Evolutionary conservation across 345 rosid species (phyloP), one percentile per base, ranked within the genome.

Genomic region (Erysimum cheiranthoides): DNA sequence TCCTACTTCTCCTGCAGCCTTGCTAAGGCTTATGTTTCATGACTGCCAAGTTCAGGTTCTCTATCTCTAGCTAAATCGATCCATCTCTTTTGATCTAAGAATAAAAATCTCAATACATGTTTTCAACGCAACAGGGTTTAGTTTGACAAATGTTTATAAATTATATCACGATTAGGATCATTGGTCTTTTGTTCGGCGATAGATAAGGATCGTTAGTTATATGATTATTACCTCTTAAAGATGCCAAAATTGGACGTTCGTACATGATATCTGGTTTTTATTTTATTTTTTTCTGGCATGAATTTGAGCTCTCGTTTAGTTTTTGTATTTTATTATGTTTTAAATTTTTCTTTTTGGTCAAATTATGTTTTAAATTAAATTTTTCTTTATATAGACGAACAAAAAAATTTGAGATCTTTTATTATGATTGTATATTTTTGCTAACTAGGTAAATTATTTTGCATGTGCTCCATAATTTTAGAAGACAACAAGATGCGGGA

Each of bases 41-140:
- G 87, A 84, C 68, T 84, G 87, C 73, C 85, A 84, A 84, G 87
- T 82, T 74, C 85, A 84, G 85, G 87, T 84, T 66, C 49, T 52
- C 62, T 40, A 4, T 68, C 66, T 13, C 32, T 13, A 12, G 5
- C 66, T 39, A 11, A 10, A 18, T 31, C 27, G 10, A 30, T 31
- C 34, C 13, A 16, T 74, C 57, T 54, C 74, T 38, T 34, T 38
- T 25, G 4, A 36, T 61, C 16, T 30, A n/a, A n/a, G 8, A 14
- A 73, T n/a, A n/a, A n/a, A 65, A 57, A 27, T 7, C 2, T 27
- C 52, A n/a, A n/a, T 39, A 8, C 36, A 21, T 36, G 39, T 21
- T 46, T 34, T 46, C 27, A 14, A 71, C 42, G 50, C 2, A 6
- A 10, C 40, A 31, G 8, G 27, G 1, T 40, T 18, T 21, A 17